These are phyloP conservation scores for Amniculicola lignicola DNA, from an alignment of 495 filamentous ascomycete genomes.

Conservation along the genomic window DNA sequence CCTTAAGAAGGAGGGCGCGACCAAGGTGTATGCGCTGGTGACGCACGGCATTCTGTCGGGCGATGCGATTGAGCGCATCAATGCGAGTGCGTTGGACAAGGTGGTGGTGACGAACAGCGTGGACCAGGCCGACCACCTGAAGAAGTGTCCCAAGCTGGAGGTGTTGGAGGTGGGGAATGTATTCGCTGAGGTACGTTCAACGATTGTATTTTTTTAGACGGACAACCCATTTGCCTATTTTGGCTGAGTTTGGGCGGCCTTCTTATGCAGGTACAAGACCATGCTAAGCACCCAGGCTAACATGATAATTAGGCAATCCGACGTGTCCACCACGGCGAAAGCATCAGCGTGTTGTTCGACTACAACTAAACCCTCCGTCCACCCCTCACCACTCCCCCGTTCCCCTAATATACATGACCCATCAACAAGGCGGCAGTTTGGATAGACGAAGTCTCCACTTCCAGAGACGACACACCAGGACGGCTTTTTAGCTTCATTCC, in stretches of 20 bases:
- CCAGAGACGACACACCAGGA: too few relatives aligned
- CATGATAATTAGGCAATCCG: slow-evolving; percentile 85
- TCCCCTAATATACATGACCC: too few relatives aligned
- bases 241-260: too few relatives aligned
- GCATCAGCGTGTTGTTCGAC: slow-evolving; percentile 94
- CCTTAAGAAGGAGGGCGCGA: slow-evolving; percentile 88
- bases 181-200: slow-evolving; percentile 73
- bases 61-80: slow-evolving; percentile 91
- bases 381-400: too few relatives aligned
- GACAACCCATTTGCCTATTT: not conserved
- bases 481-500: too few relatives aligned
- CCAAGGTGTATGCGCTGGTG: slow-evolving; percentile 80
- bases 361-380: slow-evolving; percentile 65
- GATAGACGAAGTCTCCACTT: too few relatives aligned
- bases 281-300: slow-evolving; percentile 14
- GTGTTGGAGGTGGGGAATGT: slow-evolving; percentile 87
- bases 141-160: slow-evolving; percentile 77
- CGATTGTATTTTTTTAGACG: not conserved
- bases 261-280: too few relatives aligned
- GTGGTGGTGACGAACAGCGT: slow-evolving; percentile 94
- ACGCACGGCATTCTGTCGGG: slow-evolving; percentile 94
- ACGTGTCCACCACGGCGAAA: slow-evolving; percentile 95
- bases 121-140: slow-evolving; percentile 77
- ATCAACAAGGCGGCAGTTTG: too few relatives aligned
- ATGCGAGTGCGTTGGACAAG: slow-evolving; percentile 82